Evolutionary conservation across 495 filamentous ascomycete genomes (phyloP).

Genomic region (Podospora comata): DNA sequence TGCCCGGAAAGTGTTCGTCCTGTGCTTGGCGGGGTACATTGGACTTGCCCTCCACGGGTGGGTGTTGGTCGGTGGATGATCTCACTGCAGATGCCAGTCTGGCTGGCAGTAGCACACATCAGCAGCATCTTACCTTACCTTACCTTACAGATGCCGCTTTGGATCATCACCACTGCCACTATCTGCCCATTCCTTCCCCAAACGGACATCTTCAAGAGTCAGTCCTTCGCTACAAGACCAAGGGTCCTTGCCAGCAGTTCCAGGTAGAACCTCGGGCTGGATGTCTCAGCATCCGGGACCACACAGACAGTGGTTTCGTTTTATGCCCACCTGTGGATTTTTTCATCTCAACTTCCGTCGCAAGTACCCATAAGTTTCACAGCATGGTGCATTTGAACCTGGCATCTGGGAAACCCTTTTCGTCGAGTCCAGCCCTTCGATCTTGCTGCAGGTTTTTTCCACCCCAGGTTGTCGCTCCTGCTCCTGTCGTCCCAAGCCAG

Average conservation of each 20-base stretch:
- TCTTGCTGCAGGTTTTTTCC: neutral
- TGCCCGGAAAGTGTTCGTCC: neutral
- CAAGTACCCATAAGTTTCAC: neutral
- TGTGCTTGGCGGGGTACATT: neutral
- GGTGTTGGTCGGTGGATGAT: neutral
- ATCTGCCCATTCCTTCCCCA: neutral
- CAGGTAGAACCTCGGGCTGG: neutral
- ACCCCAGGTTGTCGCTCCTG: neutral
- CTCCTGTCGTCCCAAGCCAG: neutral
- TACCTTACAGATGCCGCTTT: neutral
- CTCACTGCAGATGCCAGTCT: neutral
- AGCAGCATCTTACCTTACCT: neutral
- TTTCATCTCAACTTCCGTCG: neutral
- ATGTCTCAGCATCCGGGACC: neutral
- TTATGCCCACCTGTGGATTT: conserved; percentile 2
- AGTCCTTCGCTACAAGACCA: neutral
- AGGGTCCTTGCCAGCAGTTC: neutral
- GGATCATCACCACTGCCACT: neutral
- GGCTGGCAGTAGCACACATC: neutral
- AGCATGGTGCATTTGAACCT: neutral
- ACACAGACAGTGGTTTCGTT: conserved; percentile 8
- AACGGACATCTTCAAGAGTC: neutral
- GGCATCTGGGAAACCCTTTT: neutral
- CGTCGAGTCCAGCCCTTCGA: neutral
- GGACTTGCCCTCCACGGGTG: no score